These are phyloP conservation scores for Sordaria brevicollis DNA, from an alignment of 495 filamentous ascomycete genomes.

Conservation along the genomic window DNA sequence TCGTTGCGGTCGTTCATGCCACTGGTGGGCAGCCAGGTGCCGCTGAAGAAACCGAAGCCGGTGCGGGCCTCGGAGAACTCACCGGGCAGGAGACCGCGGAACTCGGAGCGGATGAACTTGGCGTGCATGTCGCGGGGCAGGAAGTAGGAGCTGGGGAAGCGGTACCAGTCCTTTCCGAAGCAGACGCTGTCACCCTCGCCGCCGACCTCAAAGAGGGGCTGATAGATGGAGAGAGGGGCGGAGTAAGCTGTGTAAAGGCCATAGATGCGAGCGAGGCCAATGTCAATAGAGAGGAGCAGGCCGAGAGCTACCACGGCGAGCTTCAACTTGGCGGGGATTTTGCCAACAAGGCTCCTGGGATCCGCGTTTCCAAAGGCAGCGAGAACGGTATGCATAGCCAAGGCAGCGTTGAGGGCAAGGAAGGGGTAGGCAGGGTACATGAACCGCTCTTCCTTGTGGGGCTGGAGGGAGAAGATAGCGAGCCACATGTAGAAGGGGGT, in stretches of 20 bases:
- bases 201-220: constrained; percentile 37
- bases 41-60: constrained; percentile 54
- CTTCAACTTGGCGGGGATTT: constrained; percentile 61
- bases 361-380: constrained; percentile 59
- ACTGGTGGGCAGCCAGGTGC: constrained; percentile 65
- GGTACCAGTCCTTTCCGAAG: constrained; percentile 97
- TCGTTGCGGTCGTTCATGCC: constrained; percentile 92
- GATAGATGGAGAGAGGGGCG: constrained; percentile 72
- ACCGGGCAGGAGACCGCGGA: constrained; percentile 80
- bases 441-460: constrained; percentile 97
- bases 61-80: constrained; percentile 66
- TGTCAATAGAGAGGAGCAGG: constrained; percentile 46
- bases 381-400: constrained; percentile 70
- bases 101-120: constrained; percentile 84
- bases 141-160: constrained; percentile 89
- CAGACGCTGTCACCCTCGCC: constrained; percentile 62
- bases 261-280: constrained; percentile 61
- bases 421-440: constrained; percentile 97
- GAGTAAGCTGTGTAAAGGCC: constrained; percentile 79
- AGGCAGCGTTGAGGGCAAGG: constrained; percentile 83
- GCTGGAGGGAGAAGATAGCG: constrained; percentile 77
- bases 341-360: constrained; percentile 51
- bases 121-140: constrained; percentile 68
- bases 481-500: constrained; percentile 93
- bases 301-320: constrained; percentile 44